phyloP scores from a whole-genome alignment of 257 asterid genomes.

The Eustoma russellianum region DNA sequence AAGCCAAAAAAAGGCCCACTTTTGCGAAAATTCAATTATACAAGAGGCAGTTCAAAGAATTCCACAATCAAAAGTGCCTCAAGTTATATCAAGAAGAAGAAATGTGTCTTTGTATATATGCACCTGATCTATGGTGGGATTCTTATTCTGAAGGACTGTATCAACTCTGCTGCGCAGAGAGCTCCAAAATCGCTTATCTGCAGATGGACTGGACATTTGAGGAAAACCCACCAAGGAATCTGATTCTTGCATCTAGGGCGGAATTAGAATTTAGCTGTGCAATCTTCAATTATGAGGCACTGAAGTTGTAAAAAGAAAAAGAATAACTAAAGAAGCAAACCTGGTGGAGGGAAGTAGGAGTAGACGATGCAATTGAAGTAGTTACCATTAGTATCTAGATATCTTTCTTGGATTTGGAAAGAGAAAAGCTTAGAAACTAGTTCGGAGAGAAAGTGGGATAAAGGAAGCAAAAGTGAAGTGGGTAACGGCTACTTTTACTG shows the following conservation, averaged over 20 bases:
- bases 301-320: neutral
- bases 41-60: too few species aligned
- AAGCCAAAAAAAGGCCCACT: neutral
- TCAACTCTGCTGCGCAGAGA: slow-evolving; percentile 60
- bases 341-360: slow-evolving; percentile 51
- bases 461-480: slow-evolving; percentile 14
- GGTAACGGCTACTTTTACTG: slow-evolving; percentile 63
- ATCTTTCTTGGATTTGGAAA: slow-evolving; percentile 33
- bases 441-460: neutral
- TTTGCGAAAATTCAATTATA: too few species aligned
- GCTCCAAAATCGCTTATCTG: slow-evolving; percentile 86
- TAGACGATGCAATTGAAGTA: slow-evolving; percentile 57
- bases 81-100: slow-evolving; percentile 1
- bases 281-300: too few species aligned
- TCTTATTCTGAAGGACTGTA: slow-evolving; percentile 48
- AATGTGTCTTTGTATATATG: neutral
- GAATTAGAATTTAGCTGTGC: neutral
- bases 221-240: slow-evolving; percentile 31
- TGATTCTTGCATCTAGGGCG: slow-evolving; percentile 31
- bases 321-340: slow-evolving; percentile 23
- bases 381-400: slow-evolving; percentile 44
- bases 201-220: slow-evolving; percentile 51
- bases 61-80: neutral
- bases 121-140: slow-evolving; percentile 22
- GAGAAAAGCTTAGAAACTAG: slow-evolving; percentile 15